Percentiles rank a stretch among this genome's conserved stretches.
Conservation (phyloP, 495 filamentous ascomycete species). For the Penicillium paradoxum region DNA sequence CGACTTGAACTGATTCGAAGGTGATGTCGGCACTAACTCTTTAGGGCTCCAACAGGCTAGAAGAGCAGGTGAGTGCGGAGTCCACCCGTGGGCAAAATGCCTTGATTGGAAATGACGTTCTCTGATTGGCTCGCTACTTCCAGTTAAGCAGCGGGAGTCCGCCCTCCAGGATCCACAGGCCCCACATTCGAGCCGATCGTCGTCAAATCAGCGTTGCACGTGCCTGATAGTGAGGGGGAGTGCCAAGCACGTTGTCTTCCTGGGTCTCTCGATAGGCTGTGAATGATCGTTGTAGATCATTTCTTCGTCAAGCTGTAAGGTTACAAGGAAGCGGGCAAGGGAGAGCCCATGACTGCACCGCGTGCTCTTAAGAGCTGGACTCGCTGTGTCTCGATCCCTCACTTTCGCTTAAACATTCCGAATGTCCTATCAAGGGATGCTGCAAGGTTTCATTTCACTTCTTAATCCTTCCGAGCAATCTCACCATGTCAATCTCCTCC, state of each 20-base stretch:
- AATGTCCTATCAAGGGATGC: conserved; percentile 3
- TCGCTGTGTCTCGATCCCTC: background rate
- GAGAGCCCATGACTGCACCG: background rate
- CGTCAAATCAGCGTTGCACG: conserved; percentile 35
- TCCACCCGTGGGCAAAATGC: background rate
- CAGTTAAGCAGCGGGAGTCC: conserved; percentile 18
- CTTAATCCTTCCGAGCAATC: background rate
- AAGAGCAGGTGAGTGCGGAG: background rate
- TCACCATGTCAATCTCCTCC: conserved; percentile 35
- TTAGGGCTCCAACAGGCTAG: background rate
- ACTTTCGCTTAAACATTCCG: conserved; percentile 1
- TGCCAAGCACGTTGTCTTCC: conserved; percentile 35
- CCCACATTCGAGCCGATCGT: conserved; percentile 5
- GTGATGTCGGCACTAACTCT: background rate
- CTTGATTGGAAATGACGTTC: background rate
- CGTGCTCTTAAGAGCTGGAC: background rate
- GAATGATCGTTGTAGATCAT: conserved; percentile 13
- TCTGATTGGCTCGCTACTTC: conserved; percentile 10
- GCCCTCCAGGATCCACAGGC: conserved; percentile 6
- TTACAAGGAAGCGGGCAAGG: background rate
- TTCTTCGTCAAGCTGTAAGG: background rate
- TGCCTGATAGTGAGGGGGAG: conserved; percentile 21
- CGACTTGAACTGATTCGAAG: background rate
- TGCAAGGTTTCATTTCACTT: background rate
- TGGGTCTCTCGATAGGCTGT: conserved; percentile 29